These are phyloP conservation scores for Heteromeles arbutifolia DNA, from an alignment of 306 rosid genomes.

Conservation along the genomic window DNA sequence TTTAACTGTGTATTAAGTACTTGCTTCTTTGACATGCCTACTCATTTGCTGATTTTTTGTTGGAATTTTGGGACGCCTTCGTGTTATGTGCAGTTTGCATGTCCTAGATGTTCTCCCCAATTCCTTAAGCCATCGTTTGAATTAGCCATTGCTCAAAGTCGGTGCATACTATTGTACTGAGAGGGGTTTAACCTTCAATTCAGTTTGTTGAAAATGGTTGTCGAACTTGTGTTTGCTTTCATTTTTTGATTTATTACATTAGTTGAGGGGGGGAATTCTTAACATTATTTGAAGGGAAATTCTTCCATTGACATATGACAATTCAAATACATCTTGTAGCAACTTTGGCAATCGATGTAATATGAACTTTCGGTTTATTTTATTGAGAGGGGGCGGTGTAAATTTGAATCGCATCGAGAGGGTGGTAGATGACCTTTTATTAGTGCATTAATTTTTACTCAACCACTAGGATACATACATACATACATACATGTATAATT, in stretches of 20 bases:
- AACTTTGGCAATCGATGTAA: not conserved
- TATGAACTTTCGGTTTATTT: too few relatives aligned
- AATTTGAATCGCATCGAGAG: not conserved
- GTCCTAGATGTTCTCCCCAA: not conserved
- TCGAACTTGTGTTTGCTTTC: not conserved
- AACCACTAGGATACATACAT: conserved; percentile 4
- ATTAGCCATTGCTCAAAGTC: not conserved
- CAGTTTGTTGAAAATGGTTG: not conserved
- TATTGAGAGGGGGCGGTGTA: not conserved
- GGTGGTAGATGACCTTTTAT: not conserved
- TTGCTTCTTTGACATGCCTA: not conserved
- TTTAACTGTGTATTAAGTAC: not conserved
- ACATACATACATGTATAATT: not conserved
- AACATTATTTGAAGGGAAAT: not conserved
- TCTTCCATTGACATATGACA: not conserved
- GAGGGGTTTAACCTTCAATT: not conserved
- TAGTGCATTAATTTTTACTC: not conserved
- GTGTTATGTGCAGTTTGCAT: not conserved
- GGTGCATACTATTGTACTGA: not conserved
- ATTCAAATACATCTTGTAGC: not conserved
- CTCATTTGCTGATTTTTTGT: not conserved
- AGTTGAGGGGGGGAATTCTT: not conserved
- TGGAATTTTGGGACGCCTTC: not conserved
- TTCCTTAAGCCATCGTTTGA: too few relatives aligned
- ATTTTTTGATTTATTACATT: not conserved